These are phyloP conservation scores for Argentina anserina DNA, from an alignment of 306 rosid genomes.

Conservation along the genomic window DNA sequence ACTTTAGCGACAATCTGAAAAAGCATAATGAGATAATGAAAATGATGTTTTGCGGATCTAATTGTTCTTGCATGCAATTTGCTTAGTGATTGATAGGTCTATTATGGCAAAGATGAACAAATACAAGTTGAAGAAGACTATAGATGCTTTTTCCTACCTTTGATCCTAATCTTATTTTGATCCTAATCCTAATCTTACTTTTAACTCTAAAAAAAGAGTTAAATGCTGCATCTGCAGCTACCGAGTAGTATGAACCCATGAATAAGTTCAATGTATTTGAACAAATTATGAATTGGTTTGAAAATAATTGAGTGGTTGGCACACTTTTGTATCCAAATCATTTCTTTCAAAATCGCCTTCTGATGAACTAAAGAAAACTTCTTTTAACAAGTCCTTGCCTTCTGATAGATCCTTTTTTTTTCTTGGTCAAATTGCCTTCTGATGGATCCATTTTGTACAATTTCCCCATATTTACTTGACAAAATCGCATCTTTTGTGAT, in stretches of 20 bases:
- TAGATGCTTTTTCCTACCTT: background rate
- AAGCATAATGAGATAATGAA: background rate
- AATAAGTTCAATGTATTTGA: background rate
- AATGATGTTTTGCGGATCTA: background rate
- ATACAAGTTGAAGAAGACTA: background rate
- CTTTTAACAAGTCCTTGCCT: background rate
- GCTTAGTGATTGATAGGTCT: background rate
- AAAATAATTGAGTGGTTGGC: conserved; percentile 6
- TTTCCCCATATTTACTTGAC: background rate
- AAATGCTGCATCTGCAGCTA: background rate
- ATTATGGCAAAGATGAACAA: background rate
- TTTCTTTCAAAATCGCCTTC: background rate
- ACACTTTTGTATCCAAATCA: background rate
- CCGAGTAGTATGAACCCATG: background rate
- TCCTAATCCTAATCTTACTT: background rate
- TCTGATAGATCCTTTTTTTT: background rate
- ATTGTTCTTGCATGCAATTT: background rate
- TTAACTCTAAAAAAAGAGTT: background rate
- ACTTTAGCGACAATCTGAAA: background rate
- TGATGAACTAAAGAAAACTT: background rate
- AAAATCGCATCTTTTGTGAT: background rate
- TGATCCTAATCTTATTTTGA: background rate
- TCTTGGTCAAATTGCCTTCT: no score
- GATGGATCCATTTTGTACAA: background rate
- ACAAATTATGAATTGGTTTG: background rate